Percentiles rank a stretch among this genome's conserved stretches.
phyloP scores from a whole-genome alignment of 495 filamentous ascomycete genomes.

The Penicillium macrosclerotiorum region DNA sequence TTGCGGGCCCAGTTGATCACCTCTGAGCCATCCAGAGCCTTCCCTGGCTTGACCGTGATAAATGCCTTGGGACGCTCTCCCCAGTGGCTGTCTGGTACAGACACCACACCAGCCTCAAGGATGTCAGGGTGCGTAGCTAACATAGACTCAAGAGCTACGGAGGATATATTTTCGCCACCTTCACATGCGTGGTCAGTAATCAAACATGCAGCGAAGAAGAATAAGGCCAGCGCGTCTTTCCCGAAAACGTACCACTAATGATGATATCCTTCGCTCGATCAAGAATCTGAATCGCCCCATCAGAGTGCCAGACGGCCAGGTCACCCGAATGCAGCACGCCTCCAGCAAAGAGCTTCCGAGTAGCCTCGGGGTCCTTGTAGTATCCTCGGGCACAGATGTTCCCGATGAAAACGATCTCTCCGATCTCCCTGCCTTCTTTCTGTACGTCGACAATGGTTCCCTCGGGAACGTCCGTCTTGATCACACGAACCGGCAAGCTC shows the following conservation, averaged over 20 bases:
- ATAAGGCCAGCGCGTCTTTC: too few species aligned
- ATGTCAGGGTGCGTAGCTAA: constrained; percentile 86
- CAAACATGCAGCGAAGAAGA: background rate
- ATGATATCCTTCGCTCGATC: constrained; percentile 98
- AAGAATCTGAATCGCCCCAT: constrained; percentile 87
- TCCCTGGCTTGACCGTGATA: constrained; percentile 70
- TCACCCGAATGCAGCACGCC: constrained; percentile 89
- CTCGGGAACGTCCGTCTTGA: constrained; percentile 72
- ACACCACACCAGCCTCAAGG: constrained; percentile 86
- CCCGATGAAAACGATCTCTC: constrained; percentile 85
- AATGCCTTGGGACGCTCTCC: constrained; percentile 94
- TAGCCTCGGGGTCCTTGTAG: constrained; percentile 86
- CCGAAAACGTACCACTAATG: constrained; percentile 83
- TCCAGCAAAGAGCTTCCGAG: constrained; percentile 81
- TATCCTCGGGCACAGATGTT: constrained; percentile 94
- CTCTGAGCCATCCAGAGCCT: constrained; percentile 60
- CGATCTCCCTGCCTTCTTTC: constrained; percentile 82
- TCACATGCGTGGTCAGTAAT: constrained; percentile 5
- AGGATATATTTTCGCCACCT: constrained; percentile 98
- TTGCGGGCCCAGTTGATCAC: constrained; percentile 85
- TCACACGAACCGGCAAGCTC: constrained; percentile 73
- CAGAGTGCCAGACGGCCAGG: constrained; percentile 85
- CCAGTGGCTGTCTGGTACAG: constrained; percentile 89
- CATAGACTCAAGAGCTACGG: constrained; percentile 87
- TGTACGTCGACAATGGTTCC: constrained; percentile 71